Conservation (phyloP, 768 basidiomycete genomes). For the Exidia glandulosa region DNA sequence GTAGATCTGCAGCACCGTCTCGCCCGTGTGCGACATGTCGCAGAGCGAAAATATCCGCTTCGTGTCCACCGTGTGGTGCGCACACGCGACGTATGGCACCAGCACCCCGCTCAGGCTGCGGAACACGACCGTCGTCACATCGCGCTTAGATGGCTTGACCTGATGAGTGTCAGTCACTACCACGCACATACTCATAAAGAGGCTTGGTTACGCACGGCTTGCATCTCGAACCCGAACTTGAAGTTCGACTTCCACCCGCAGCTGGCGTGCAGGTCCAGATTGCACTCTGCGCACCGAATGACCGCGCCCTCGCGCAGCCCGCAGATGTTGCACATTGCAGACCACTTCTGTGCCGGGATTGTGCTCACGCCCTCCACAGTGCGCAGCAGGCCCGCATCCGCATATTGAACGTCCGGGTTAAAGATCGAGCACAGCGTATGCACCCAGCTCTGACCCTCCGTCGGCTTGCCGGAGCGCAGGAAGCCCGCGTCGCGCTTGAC, state of each 20-base stretch:
- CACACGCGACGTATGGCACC: constrained; percentile 67
- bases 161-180: constrained; percentile 24
- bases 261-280: constrained; percentile 69
- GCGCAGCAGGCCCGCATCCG: constrained; percentile 60
- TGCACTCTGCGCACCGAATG: constrained; percentile 75
- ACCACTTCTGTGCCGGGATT: constrained; percentile 62
- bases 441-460: constrained; percentile 88
- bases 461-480: constrained; percentile 74
- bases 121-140: constrained; percentile 56
- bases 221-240: constrained; percentile 89
- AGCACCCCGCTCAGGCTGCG: constrained; percentile 71
- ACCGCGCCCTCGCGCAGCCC: constrained; percentile 63
- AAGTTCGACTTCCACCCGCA: constrained; percentile 84
- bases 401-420: constrained; percentile 72
- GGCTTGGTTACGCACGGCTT: constrained; percentile 41
- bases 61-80: constrained; percentile 49
- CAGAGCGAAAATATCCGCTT: constrained; percentile 71
- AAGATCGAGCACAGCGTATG: constrained; percentile 87
- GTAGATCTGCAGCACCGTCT: constrained; percentile 89
- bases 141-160: constrained; percentile 71
- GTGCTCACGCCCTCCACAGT: constrained; percentile 80
- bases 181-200: background rate
- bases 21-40: constrained; percentile 68
- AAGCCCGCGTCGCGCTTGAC: constrained; percentile 22
- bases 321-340: constrained; percentile 69